A percentile compares a stretch with the other conserved stretches of the same genome.
Evolutionary conservation across 805 yeast genomes (phyloP).

Genomic region (Nakazawaea pomicola): DNA sequence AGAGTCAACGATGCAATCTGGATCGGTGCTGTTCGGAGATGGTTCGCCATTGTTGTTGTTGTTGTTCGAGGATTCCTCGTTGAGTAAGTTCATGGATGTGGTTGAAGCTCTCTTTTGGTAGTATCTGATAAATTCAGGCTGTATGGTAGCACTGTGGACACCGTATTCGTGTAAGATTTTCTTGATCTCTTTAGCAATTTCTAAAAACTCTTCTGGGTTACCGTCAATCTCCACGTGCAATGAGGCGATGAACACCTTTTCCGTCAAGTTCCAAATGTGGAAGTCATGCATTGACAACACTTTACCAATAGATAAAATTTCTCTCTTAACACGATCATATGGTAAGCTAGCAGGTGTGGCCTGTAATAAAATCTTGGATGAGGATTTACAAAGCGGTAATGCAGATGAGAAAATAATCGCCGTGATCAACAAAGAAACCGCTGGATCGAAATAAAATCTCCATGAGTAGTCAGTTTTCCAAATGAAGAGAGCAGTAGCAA

Average conservation of each 20-base stretch:
- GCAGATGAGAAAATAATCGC: constrained; percentile 87
- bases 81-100: constrained; percentile 16
- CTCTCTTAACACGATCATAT: constrained; percentile 66
- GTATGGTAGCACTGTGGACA: constrained; percentile 90
- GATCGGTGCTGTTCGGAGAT: no score
- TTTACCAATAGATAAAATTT: constrained; percentile 62
- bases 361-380: constrained; percentile 84
- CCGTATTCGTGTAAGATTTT: constrained; percentile 78
- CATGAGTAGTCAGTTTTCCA: constrained; percentile 92
- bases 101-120: constrained; percentile 25
- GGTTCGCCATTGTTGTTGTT: no score
- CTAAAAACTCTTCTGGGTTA: constrained; percentile 60
- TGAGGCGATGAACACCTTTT: constrained; percentile 80
- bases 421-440: constrained; percentile 81
- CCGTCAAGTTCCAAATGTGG: constrained; percentile 95
- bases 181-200: constrained; percentile 72
- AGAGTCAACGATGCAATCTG: constrained; percentile 47
- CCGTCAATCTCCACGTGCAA: constrained; percentile 75
- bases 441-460: constrained; percentile 83
- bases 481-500: constrained; percentile 80
- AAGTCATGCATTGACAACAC: constrained; percentile 88
- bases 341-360: constrained; percentile 87
- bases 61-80: no score
- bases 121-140: constrained; percentile 72
- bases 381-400: constrained; percentile 78